A percentile compares a stretch with the other conserved stretches of the same genome.
Conservation (phyloP, 2,329 filamentous ascomycete species). For the Corynespora cassiicola region DNA sequence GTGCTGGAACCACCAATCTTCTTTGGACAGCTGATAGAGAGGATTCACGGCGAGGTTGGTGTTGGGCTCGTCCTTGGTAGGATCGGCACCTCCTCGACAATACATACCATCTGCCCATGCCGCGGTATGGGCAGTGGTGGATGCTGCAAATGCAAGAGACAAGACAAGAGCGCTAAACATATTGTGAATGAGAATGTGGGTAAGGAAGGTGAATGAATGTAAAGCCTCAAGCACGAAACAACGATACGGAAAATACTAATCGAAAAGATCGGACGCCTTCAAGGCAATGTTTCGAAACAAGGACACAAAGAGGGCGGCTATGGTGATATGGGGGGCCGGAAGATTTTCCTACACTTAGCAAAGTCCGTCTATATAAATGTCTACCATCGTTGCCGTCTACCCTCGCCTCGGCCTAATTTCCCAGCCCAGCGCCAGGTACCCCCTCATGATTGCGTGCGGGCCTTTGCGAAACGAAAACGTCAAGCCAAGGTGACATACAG, state of each 20-base stretch:
- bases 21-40: conserved; percentile 53
- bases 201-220: conserved; percentile 2
- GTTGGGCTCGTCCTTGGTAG: conserved; percentile 47
- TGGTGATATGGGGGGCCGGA: not conserved
- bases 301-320: conserved; percentile 2
- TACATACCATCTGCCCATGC: conserved; percentile 51
- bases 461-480: no score
- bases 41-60: conserved; percentile 56
- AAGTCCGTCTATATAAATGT: not conserved
- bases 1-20: conserved; percentile 60
- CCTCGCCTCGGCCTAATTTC: no score
- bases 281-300: conserved; percentile 13
- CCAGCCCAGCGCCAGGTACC: conserved; percentile 3
- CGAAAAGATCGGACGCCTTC: conserved; percentile 21
- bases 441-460: conserved; percentile 2
- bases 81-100: conserved; percentile 42
- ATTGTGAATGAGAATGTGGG: not conserved
- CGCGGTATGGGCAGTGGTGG: conserved; percentile 44
- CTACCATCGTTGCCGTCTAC: conserved; percentile 4
- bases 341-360: not conserved
- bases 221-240: conserved; percentile 4
- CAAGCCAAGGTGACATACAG: conserved; percentile 1
- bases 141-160: conserved; percentile 10
- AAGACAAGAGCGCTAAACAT: conserved; percentile 21
- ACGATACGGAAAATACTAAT: conserved; percentile 1